Evolutionary conservation across 2,329 filamentous ascomycete species (phyloP), one percentile per base, ranked within the genome.

Genomic region (Aspergillus pseudonomiae): DNA sequence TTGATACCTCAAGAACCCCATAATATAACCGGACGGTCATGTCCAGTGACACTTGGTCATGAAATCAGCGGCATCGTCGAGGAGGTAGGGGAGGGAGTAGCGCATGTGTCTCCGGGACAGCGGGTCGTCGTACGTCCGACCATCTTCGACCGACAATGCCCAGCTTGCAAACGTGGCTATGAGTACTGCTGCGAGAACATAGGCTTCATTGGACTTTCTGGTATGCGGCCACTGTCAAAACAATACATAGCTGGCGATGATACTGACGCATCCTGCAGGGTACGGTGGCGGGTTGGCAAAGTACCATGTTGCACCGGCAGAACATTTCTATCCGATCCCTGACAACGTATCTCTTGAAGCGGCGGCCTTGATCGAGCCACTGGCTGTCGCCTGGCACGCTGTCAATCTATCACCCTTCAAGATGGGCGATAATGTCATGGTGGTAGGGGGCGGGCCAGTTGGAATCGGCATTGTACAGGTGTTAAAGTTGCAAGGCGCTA

Each of bases 331-430:
- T 59, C 30, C 67, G 2, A 55, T 76, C 9, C 71, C 73, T 0
- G 64, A 72, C 12, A 64, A 62, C 16, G 53, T 74, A 16, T 64
- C 69, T 0, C 85, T 87, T 0, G 78, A 83, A 6, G 81, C 82
- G 57, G 68, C 73, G 59, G 87, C 88, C 0, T 78, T 90, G 3
- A 83, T 89, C 7, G 88, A 90, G 67, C 88, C 88, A 0, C 76
- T 90, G 2, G 80, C 86, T 0, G 87, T 90, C 0, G 87, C 85
- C 10, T 89, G 87, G 87, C 88, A 90, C 68, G 87, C 86, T 0
- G 82, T 88, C 11, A 79, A 80, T 6, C 77, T 83, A 4, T 81
- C 81, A 0, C 80, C 81, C 0, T 74, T 87, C 41, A 79, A 80
- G 14, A 59, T 70, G 3, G 81, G 81, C 1, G 79, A 84, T 16